phyloP scores from a whole-genome alignment of 179 eudicot genomes.

The Beta corolliflora region DNA sequence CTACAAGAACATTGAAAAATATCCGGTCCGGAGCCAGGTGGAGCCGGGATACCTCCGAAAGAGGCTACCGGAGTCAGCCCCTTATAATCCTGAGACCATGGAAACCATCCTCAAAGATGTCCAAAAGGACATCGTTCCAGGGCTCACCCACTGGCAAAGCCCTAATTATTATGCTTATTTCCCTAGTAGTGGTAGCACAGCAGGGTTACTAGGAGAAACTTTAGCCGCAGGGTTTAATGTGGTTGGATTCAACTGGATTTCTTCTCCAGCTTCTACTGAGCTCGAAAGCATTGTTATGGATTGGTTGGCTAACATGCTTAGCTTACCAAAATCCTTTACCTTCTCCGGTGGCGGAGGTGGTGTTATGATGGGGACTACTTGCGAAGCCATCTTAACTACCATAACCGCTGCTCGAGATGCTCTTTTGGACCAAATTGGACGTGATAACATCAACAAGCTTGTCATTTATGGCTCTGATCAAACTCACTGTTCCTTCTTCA shows the following conservation, averaged over 20 bases:
- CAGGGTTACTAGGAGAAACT: slow-evolving; percentile 39
- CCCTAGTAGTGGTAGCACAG: slow-evolving; percentile 37
- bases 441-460: slow-evolving; percentile 30
- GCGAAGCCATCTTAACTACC: slow-evolving; percentile 39
- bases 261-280: slow-evolving; percentile 42
- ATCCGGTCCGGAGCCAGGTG: slow-evolving; percentile 39
- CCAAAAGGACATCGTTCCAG: slow-evolving; percentile 34
- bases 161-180: slow-evolving; percentile 42
- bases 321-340: slow-evolving; percentile 28
- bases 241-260: slow-evolving; percentile 43
- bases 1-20: slow-evolving; percentile 32
- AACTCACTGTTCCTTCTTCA: slow-evolving; percentile 33
- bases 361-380: slow-evolving; percentile 39
- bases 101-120: slow-evolving; percentile 35
- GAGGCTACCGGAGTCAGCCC: slow-evolving; percentile 33
- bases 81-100: slow-evolving; percentile 30
- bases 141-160: slow-evolving; percentile 47
- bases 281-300: slow-evolving; percentile 45
- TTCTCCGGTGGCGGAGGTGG: slow-evolving; percentile 39
- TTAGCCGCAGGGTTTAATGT: slow-evolving; percentile 37
- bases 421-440: slow-evolving; percentile 14
- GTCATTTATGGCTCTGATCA: slow-evolving; percentile 41
- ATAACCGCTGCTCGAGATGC: slow-evolving; percentile 36
- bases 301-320: slow-evolving; percentile 39
- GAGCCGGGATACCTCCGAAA: slow-evolving; percentile 37